Evolutionary conservation across 2,329 filamentous ascomycete species (phyloP).

Genomic region (Colletotrichum ledebouriae): DNA sequence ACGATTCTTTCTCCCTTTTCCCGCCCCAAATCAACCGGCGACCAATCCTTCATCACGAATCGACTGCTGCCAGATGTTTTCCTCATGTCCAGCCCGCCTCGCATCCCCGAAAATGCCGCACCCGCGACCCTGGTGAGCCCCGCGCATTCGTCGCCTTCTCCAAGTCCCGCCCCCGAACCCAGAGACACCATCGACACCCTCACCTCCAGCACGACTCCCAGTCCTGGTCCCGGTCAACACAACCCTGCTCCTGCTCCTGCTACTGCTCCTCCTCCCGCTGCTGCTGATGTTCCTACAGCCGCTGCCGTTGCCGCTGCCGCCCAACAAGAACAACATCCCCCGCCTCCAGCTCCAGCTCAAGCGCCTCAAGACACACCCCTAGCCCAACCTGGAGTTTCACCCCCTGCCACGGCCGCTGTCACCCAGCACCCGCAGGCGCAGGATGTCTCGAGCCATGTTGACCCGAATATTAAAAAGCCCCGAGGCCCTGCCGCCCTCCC

Average conservation of each 20-base stretch:
- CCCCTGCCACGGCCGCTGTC: constrained; percentile 43
- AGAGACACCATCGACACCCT: constrained; percentile 12
- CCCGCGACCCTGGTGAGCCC: constrained; percentile 59
- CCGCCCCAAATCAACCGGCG: constrained; percentile 42
- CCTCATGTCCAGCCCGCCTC: constrained; percentile 69
- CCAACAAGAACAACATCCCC: constrained; percentile 19
- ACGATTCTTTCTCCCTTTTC: constrained; percentile 31
- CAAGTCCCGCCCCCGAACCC: constrained; percentile 7
- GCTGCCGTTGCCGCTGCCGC: constrained; percentile 18
- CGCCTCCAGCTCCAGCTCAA: constrained; percentile 43
- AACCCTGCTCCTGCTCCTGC: constrained; percentile 17
- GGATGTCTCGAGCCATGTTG: constrained; percentile 50
- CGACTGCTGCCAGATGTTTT: constrained; percentile 63
- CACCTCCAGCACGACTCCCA: constrained; percentile 24
- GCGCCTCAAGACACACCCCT: constrained; percentile 42
- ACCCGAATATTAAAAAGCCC: constrained; percentile 62
- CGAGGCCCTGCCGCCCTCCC: constrained; percentile 55
- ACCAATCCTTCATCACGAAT: constrained; percentile 48
- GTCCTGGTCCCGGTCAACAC: constrained; percentile 20
- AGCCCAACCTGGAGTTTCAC: constrained; percentile 40
- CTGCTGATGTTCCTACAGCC: constrained; percentile 3
- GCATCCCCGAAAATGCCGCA: constrained; percentile 69
- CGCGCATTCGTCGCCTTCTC: constrained; percentile 40
- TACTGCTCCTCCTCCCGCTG: constrained; percentile 11
- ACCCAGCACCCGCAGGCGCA: constrained; percentile 39